Percentiles rank a stretch among this genome's conserved stretches.
phyloP scores from a whole-genome alignment of 2,329 filamentous ascomycete genomes.

The Hortaea sp. region DNA sequence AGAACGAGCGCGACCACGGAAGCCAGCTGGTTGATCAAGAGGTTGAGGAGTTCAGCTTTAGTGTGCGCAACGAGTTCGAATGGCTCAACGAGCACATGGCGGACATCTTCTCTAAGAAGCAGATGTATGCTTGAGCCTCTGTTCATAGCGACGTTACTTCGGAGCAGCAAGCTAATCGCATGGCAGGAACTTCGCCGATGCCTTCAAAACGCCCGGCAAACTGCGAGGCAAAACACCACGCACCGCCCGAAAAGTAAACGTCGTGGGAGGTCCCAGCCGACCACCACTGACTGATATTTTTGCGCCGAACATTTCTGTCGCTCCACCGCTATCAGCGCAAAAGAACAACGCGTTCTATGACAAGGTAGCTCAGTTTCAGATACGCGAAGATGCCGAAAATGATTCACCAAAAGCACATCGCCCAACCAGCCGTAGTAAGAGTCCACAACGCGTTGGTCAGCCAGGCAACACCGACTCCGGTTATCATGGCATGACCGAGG shows the following conservation, averaged over 20 bases:
- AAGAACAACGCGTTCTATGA: constrained; percentile 35
- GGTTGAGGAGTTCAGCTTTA: constrained; percentile 85
- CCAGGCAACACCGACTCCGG: constrained; percentile 50
- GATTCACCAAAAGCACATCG: constrained; percentile 12
- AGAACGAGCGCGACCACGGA: constrained; percentile 71
- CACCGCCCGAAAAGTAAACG: constrained; percentile 53
- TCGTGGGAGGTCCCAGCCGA: constrained; percentile 42
- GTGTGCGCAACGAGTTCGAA: constrained; percentile 85
- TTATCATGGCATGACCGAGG: constrained; percentile 57
- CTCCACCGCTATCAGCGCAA: constrained; percentile 44
- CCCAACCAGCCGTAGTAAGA: constrained; percentile 20
- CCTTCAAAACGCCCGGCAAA: constrained; percentile 91
- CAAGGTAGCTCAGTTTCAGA: constrained; percentile 49
- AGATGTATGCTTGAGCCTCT: constrained; percentile 50
- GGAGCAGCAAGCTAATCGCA: not conserved
- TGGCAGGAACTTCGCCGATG: constrained; percentile 73
- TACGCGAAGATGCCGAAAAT: constrained; percentile 45
- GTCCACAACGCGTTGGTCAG: constrained; percentile 24
- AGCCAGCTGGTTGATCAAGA: constrained; percentile 68
- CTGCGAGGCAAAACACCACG: constrained; percentile 72
- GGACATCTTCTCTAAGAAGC: constrained; percentile 78
- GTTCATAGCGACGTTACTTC: constrained; percentile 15
- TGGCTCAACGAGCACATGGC: constrained; percentile 99
- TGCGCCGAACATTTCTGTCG: constrained; percentile 32
- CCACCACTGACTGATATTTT: constrained; percentile 42